Percentiles rank a stretch among this genome's conserved stretches.
These are phyloP conservation scores for Monosporascus sp. DNA, from an alignment of 2,329 filamentous ascomycete species.

Conservation along the genomic window DNA sequence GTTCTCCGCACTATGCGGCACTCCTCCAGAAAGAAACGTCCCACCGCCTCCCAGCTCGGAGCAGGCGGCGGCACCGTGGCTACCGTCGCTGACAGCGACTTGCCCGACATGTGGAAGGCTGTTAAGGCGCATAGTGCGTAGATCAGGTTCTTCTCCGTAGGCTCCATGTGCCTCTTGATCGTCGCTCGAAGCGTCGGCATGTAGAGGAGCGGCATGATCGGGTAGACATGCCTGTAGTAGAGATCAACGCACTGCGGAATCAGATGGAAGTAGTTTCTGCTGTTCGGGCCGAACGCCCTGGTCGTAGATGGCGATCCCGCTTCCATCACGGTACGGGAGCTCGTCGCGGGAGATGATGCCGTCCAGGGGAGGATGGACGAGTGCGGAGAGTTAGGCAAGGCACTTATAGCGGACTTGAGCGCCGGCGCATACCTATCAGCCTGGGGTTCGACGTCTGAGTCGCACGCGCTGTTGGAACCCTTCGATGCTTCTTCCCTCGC, in stretches of 20 bases:
- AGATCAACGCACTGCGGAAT: constrained; percentile 54
- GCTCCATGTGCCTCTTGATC: constrained; percentile 34
- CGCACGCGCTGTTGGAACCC: constrained; percentile 1
- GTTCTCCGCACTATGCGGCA: constrained; percentile 49
- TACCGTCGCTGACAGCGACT: constrained; percentile 26
- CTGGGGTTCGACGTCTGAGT: constrained; percentile 3
- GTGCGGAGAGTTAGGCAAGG: background rate
- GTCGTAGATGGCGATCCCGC: constrained; percentile 34
- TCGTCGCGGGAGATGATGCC: constrained; percentile 17
- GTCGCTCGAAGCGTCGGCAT: constrained; percentile 50
- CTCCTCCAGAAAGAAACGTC: constrained; percentile 53
- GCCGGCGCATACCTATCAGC: background rate
- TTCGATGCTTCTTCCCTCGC: constrained; percentile 39
- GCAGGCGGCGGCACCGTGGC: constrained; percentile 6
- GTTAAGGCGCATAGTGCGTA: constrained; percentile 56
- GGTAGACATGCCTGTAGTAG: constrained; percentile 58
- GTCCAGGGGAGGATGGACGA: background rate
- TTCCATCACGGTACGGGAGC: constrained; percentile 27
- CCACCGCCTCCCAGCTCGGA: constrained; percentile 43
- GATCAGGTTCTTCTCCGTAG: constrained; percentile 38
- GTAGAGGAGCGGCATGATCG: constrained; percentile 58
- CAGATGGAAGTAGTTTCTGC: constrained; percentile 38
- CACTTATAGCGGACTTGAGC: background rate
- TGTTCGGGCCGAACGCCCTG: constrained; percentile 37
- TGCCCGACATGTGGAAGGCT: constrained; percentile 44